phyloP scores from a whole-genome alignment of 202 grass and related monocot genomes.

The Hordeum pubiflorum region DNA sequence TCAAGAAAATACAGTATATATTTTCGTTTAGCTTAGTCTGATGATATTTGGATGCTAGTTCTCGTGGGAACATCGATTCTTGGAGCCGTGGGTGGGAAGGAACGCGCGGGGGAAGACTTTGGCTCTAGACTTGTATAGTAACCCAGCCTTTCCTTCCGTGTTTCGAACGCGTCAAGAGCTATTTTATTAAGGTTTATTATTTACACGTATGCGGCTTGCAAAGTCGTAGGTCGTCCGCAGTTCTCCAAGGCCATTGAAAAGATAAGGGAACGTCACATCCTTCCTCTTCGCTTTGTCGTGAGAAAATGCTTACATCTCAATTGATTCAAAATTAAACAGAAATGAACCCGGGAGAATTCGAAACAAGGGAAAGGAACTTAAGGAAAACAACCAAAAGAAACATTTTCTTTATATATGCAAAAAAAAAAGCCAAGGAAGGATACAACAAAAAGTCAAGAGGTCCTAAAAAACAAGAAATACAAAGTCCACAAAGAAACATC shows the following conservation, averaged over 20 bases:
- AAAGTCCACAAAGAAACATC: too few relatives aligned
- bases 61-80: neutral
- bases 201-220: neutral
- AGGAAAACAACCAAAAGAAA: too few relatives aligned
- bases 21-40: neutral
- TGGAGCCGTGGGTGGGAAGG: neutral
- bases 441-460: too few relatives aligned
- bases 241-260: too few relatives aligned
- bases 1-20: too few relatives aligned
- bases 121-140: neutral
- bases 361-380: too few relatives aligned
- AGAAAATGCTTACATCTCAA: neutral
- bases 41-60: neutral
- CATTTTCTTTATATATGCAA: too few relatives aligned
- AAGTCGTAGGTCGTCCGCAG: neutral
- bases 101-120: neutral
- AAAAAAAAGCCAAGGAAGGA: too few relatives aligned
- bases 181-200: neutral
- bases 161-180: neutral
- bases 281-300: too few relatives aligned
- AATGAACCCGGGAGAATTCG: too few relatives aligned
- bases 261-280: too few relatives aligned
- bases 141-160: neutral
- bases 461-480: too few relatives aligned
- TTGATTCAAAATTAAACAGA: neutral